Conservation (phyloP, 2,329 filamentous ascomycete genomes). For the Alternaria alternata region DNA sequence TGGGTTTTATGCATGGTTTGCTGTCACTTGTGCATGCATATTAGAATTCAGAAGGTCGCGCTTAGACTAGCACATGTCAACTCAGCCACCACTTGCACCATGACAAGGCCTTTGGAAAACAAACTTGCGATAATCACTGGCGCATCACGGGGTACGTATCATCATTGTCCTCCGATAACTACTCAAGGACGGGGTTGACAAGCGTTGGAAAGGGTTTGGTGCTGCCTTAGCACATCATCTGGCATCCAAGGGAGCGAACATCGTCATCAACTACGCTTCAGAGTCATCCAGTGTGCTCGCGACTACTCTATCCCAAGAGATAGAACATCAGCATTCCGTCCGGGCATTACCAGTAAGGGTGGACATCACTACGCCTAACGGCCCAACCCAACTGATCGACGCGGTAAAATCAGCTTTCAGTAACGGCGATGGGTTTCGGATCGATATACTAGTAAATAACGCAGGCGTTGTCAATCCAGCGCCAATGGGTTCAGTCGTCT, state of each 20-base stretch:
- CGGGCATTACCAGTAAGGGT: not conserved
- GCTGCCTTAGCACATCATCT: slow-evolving; percentile 70
- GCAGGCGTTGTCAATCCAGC: not conserved
- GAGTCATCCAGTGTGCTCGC: slow-evolving; percentile 61
- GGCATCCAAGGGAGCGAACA: slow-evolving; percentile 71
- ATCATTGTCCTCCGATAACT: not conserved
- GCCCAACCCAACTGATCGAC: not conserved
- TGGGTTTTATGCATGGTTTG: not conserved
- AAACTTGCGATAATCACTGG: slow-evolving; percentile 81
- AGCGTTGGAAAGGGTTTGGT: slow-evolving; percentile 69
- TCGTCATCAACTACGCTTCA: slow-evolving; percentile 75
- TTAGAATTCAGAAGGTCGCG: not conserved
- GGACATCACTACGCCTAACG: not conserved
- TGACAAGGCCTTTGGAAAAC: slow-evolving; percentile 59
- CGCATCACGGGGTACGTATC: slow-evolving; percentile 70
- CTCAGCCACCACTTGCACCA: not conserved
- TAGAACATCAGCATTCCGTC: not conserved
- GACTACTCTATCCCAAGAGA: not conserved
- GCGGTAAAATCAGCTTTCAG: not conserved
- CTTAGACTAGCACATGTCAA: not conserved
- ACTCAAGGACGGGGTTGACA: not conserved
- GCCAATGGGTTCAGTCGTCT: not conserved
- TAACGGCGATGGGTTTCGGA: not conserved
- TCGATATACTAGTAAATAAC: slow-evolving; percentile 2
- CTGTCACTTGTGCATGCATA: not conserved